A percentile compares a stretch with the other conserved stretches of the same genome.
Evolutionary conservation across 305 asterid species (phyloP).

Genomic region (Fraxinus latifolia): DNA sequence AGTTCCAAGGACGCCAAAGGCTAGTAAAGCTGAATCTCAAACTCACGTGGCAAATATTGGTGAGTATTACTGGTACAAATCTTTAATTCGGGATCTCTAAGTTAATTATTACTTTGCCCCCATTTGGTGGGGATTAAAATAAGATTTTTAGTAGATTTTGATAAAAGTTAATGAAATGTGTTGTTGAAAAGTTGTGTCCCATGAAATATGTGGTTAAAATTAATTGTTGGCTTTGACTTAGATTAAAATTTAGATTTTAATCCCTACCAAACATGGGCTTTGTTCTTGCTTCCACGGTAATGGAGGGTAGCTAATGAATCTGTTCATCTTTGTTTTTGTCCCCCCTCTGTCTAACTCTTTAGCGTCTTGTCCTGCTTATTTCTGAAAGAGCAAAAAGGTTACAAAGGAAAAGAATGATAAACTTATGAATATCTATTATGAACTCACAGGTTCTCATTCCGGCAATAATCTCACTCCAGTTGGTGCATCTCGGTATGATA

Average conservation of each 20-base stretch:
- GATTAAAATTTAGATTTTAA: not conserved
- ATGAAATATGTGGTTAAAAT: not conserved
- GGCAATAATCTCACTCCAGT: slow-evolving; percentile 19
- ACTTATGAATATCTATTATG: not conserved
- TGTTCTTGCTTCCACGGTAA: slow-evolving; percentile 56
- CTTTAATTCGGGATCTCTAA: not conserved
- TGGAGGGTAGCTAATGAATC: slow-evolving; percentile 28
- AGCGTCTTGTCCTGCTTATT: not conserved
- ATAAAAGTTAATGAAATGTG: not conserved
- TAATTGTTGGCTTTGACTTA: not conserved
- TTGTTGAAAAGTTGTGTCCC: not conserved
- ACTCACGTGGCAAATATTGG: slow-evolving; percentile 59
- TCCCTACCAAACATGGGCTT: not conserved
- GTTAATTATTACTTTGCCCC: slow-evolving; percentile 4
- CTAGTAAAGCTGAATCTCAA: slow-evolving; percentile 58
- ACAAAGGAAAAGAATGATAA: not conserved
- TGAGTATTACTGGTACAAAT: slow-evolving; percentile 34
- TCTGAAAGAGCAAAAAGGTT: not conserved
- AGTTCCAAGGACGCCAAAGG: slow-evolving; percentile 63
- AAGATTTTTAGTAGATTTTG: not conserved
- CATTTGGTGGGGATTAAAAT: not conserved
- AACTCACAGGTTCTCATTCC: slow-evolving; percentile 16
- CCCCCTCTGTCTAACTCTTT: not conserved
- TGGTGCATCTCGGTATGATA: slow-evolving; percentile 19
- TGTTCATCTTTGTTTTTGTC: slow-evolving; percentile 22